Conservation (phyloP, 306 rosid species). For the Vigna trinervia region DNA sequence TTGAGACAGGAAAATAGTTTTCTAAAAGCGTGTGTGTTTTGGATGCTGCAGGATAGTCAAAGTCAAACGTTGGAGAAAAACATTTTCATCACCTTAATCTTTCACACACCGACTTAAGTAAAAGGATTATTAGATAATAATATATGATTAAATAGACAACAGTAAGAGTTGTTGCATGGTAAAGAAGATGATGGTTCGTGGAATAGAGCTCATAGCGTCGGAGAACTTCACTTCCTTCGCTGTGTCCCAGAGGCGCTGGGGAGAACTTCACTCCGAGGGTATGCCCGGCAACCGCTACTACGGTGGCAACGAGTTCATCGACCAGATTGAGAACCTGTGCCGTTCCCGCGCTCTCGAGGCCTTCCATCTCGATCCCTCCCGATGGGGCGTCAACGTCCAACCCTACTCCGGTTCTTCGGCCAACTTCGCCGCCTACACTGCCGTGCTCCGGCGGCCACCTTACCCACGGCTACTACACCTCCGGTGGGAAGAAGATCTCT, state of each 20-base stretch:
- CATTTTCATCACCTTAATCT: too few relatives aligned
- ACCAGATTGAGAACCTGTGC: constrained; percentile 89
- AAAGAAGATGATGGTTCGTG: constrained; percentile 41
- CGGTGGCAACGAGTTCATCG: constrained; percentile 97
- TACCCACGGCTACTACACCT: too few relatives aligned
- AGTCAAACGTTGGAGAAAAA: too few relatives aligned
- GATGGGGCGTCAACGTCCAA: constrained; percentile 93
- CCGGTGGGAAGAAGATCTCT: too few relatives aligned
- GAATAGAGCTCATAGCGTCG: constrained; percentile 94
- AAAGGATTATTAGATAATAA: too few relatives aligned
- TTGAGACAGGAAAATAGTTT: too few relatives aligned
- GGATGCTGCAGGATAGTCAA: too few relatives aligned
- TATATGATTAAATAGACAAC: too few relatives aligned
- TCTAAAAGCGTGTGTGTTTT: too few relatives aligned
- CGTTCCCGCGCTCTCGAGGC: constrained; percentile 85
- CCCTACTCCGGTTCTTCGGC: constrained; percentile 97
- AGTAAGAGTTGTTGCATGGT: too few relatives aligned
- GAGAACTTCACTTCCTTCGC: constrained; percentile 98
- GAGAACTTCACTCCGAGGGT: constrained; percentile 67
- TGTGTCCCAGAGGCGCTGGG: constrained; percentile 89
- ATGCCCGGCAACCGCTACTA: constrained; percentile 94
- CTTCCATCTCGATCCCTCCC: constrained; percentile 58
- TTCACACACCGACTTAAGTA: too few relatives aligned
- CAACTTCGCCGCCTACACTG: constrained; percentile 95
- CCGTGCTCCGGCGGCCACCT: constrained; percentile 55